Evolutionary conservation across 2,329 filamentous ascomycete genomes (phyloP), one percentile per base, ranked within the genome.

Genomic region (Cyanodermella asteris): DNA sequence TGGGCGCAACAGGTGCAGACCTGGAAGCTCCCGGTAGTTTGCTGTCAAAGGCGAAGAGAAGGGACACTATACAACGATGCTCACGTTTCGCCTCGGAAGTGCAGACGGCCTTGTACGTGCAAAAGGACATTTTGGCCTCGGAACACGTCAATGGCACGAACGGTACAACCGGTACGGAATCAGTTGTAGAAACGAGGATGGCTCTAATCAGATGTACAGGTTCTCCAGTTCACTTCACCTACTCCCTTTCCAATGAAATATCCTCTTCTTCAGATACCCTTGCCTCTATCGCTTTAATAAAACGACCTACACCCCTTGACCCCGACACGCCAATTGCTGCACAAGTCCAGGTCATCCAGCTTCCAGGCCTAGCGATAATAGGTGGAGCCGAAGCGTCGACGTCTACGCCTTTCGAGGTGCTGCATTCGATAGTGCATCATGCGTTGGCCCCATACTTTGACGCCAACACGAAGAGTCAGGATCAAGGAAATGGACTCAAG

Each of bases 361-460:
- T 97, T 33, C 82, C 87, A 7, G 78, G 84, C 27, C 68, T 74
- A 31, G 73, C 74, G 26, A n/a, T n/a, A n/a, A n/a, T n/a, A n/a
- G n/a, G n/a, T n/a, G 67, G 71, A 33, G 59, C 73, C 31, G 71
- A 66, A 38, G 68, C 64, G 36, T 55, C 64, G 25, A 59, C 66
- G 32, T 61, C 69, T 37, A 69, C 77, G 37, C 81, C 84, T 4
- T 93, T 81, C 51, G 84, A 94, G 51, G 73, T 84, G 38, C 59
- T 97, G 33, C 81, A 93, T 53, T 80, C 84, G 30, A 65, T 91
- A 40, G 67, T 99, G 36, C 82, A 91, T 50, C 73, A 81, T 46
- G 81, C 77, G 36, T 59, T 97, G 43, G 80, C 78, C 39, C 87
- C 90, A 19, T 94, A 93, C 51, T 97, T 97, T 45, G 84, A 99